These are phyloP conservation scores for Solanum acaule DNA, from an alignment of 257 asterid genomes.

Conservation along the genomic window DNA sequence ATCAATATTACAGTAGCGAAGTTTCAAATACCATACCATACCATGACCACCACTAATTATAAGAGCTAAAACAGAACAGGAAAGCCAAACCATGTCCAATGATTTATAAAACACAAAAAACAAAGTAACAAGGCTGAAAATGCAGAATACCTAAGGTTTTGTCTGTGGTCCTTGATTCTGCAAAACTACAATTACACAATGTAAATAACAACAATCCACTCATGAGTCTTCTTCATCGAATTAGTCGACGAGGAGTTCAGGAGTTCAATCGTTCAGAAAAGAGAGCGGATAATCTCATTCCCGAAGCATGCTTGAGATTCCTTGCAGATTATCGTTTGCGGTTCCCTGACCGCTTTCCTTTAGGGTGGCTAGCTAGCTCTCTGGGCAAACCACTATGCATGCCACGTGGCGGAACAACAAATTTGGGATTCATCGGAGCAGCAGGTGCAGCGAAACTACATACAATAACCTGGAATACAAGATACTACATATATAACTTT, in stretches of 20 bases:
- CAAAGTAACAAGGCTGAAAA: neutral
- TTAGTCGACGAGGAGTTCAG: neutral
- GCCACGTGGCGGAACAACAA: neutral
- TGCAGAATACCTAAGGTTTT: neutral
- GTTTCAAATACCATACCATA: too few relatives aligned
- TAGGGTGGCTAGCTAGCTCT: neutral
- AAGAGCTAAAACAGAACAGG: too few relatives aligned
- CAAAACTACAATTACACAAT: neutral
- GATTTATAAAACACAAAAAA: neutral
- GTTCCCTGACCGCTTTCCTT: neutral
- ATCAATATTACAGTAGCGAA: too few relatives aligned
- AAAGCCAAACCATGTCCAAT: too few relatives aligned
- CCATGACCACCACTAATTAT: too few relatives aligned
- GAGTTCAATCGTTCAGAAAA: neutral
- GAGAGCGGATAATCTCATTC: neutral
- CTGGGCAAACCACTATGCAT: neutral
- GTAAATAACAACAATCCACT: neutral
- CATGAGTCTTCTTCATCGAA: too few relatives aligned
- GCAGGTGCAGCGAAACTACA: neutral
- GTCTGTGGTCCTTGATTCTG: neutral
- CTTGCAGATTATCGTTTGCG: neutral
- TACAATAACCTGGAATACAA: neutral
- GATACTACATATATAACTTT: neutral
- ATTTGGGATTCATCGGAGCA: neutral
- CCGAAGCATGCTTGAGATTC: neutral